Evolutionary conservation across 371 early-diverging fungal species (phyloP), one percentile per base, ranked within the genome.

Genomic region (Phascolomyces articulosus): DNA sequence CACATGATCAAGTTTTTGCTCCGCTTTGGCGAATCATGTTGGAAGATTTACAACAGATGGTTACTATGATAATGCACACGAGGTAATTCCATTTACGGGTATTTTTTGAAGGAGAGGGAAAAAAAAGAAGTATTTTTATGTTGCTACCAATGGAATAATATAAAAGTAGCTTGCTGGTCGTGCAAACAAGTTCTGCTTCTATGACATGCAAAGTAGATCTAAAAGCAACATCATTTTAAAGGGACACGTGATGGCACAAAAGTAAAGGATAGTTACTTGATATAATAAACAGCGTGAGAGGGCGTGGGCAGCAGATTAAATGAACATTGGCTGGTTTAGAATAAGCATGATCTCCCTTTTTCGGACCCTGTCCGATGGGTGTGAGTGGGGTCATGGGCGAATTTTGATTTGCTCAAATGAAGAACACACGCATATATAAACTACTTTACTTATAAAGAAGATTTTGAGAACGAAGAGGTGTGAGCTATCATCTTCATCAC

Each of bases 161-260:
- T 16, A 44, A n/a, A 41, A 44, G 16, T 8, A n/a, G 44, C n/a
- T 44, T 44, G 44, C 16, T 44, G 44, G 44, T 44, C 0, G n/a
- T 15, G 44, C 44, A 44, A 44, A 7, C 15, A 15, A 0, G 7
- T 34, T 34, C 6, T 34, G 11, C 6, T 34, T 9, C 6, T 34
- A 34, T 34, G 9, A 34, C 34, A 51, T 51, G 51, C 51, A 51
- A 11, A 7, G 51, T 51, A 51, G 51, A 51, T 51, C 51, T n/a
- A n/a, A 47, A 20, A 20, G 34, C 11, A 34, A 11, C 15, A 4
- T n/a, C 16, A 13, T 16, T 51, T 51, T 51, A 10, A 20, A 47
- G 16, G 21, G 23, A 57, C 57, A 57, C 57, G 57, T 57, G 57
- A 57, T 57, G 57, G 40, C 57, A 57, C 40, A 27, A 57, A 23